Evolutionary conservation across 805 yeast genomes (phyloP), one percentile per base, ranked within the genome.

Genomic region (Komagataella mondaviorum): DNA sequence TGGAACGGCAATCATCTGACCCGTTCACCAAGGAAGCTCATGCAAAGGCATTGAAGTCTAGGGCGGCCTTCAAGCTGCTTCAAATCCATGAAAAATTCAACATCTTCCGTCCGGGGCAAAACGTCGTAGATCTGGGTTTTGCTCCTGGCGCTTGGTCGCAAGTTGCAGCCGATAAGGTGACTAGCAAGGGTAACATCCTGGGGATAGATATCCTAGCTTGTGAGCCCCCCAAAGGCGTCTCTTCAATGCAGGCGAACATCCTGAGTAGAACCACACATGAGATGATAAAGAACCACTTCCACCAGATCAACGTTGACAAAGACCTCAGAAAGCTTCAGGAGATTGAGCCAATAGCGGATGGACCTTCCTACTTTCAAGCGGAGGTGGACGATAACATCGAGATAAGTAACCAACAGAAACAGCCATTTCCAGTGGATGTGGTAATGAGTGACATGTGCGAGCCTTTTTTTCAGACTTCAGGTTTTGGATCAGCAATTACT

Each of bases 121-220:
- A 80, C 46, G 85, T 93, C 0, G 79, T 93, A 4, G 99, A 93
- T 68, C 68, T 93, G 48, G 96, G 96, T 0, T 89, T 81, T 63
- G 95, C 96, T 0, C 96, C 96, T 0, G 96, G 96, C 0, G 89
- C 96, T 3, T 88, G 96, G 96, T 78, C 91, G 6, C 96, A 88
- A 62, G 90, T 88, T 1, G 90, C 91, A 0, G 67, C 76, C 6
- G 77, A 77, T 51, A 63, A 76, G 51, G 72, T 80, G 1, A 60
- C 64, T 17, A 73, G 74, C 1, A 61, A 67, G 1, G 83, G 88
- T 0, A 68, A 72, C 18, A 78, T 88, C 3, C 61, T 88, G 10
- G 96, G 96, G 4, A 86, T 89, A 8, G 96, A 93, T 66, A 72
- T 93, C 39, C 71, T 91, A 18, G 84, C 87, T 6, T 77, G 82